Evolutionary conservation across 192 early-diverging fungal genomes (phyloP), one percentile per base, ranked within the genome.

Genomic region (Phycomyces blakesleeanus): DNA sequence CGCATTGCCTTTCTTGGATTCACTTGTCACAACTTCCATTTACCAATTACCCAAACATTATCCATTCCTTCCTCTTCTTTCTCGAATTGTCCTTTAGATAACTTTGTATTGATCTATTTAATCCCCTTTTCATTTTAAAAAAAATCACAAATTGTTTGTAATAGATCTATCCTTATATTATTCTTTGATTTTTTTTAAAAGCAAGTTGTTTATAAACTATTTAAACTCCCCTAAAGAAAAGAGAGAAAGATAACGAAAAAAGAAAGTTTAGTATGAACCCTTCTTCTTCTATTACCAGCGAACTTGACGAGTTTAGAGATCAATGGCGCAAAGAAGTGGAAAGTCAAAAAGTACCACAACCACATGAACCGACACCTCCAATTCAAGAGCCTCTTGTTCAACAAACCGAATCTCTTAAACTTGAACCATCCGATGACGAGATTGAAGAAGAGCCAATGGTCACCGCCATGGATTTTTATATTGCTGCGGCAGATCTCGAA

Each of bases 391-490:
- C 15, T 41, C 20, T 5, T 15, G 20, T 27, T n/a, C n/a, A 51
- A 21, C 11, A 44, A 5, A 14, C 37, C 27, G 29, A 34, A 34
- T 34, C 29, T 5, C 29, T 34, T 34, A 7, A 34, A 34, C 29
- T 34, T 2, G 29, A 34, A 34, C 29, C 29, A 5, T 5, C 29
- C 29, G 18, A 47, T 42, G 26, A 44, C 18, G 29, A 38, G 29
- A 34, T 24, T n/a, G 37, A 27, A 38, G n/a, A 29, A 47, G 5
- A 38, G 5, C 10, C n/a, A 2, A 39, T 25, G 15, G 37, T 25
- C 15, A 59, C 27, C 22, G 69, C 73, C 3, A 55, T 76, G 61
- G 70, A 76, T 20, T 52, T 66, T 53, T 76, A 76, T 62, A 21
- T 68, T 15, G 26, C 50, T 54, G 74, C 70, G 3, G 66, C 65